phyloP scores from a whole-genome alignment of 176 grass and related monocot species.

The Oryza longistaminata region DNA sequence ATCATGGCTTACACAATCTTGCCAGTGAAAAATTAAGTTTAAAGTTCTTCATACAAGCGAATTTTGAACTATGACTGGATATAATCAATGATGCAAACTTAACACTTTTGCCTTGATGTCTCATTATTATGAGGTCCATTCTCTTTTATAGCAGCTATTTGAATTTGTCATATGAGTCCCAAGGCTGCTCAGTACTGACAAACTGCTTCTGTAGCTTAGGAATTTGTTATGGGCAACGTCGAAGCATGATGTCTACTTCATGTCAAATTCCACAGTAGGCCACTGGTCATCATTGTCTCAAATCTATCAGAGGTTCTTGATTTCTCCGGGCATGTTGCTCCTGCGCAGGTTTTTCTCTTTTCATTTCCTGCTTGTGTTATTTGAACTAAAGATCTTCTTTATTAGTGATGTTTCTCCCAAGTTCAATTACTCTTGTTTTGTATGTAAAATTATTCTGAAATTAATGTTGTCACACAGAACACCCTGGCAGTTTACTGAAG shows the following conservation, averaged over 20 bases:
- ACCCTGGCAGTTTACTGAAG: constrained; percentile 72
- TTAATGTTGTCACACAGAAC: constrained; percentile 56
- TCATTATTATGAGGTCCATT: constrained; percentile 14
- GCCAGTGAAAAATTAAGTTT: constrained; percentile 6
- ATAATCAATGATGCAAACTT: not conserved
- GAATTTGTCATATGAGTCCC: constrained; percentile 9
- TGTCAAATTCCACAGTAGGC: constrained; percentile 73
- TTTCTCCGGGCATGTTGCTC: constrained; percentile 78
- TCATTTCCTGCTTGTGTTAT: not conserved
- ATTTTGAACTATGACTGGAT: not conserved
- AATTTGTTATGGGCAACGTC: constrained; percentile 96
- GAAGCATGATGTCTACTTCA: constrained; percentile 94
- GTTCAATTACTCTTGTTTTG: not conserved
- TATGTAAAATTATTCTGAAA: not conserved
- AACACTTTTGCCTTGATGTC: not conserved
- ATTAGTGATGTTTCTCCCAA: not conserved
- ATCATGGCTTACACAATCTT: not conserved
- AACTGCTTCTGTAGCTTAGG: constrained; percentile 63
- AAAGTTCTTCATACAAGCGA: not conserved
- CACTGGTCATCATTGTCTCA: constrained; percentile 87
- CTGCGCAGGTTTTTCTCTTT: constrained; percentile 64
- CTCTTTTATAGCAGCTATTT: not conserved
- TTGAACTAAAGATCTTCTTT: constrained; percentile 25
- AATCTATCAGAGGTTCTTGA: constrained; percentile 59
- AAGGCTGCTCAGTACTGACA: constrained; percentile 22